These are phyloP conservation scores for Plasmopara viticola DNA, from an alignment of 352 stramenopile species.

Conservation along the genomic window DNA sequence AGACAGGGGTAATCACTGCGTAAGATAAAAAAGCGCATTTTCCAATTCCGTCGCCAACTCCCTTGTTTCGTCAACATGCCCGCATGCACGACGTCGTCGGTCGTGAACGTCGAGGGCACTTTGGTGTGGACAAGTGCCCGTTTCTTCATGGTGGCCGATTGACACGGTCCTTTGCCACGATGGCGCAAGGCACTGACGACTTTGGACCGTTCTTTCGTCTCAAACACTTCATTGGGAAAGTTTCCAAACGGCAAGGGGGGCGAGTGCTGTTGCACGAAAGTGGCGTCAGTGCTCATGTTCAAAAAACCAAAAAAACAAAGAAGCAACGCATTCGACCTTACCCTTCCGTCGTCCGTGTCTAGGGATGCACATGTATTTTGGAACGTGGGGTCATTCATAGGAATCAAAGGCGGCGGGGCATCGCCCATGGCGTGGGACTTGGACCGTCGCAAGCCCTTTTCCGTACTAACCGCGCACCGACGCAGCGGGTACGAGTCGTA, in stretches of 20 bases:
- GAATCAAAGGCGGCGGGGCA: too few relatives aligned
- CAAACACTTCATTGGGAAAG: slow-evolving; percentile 69
- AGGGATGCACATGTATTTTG: too few relatives aligned
- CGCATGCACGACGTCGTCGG: slow-evolving; percentile 55
- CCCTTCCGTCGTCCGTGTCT: slow-evolving; percentile 5
- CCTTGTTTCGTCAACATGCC: slow-evolving; percentile 71
- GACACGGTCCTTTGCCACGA: slow-evolving; percentile 37
- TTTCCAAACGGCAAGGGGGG: slow-evolving; percentile 56
- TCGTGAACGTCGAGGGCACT: slow-evolving; percentile 52
- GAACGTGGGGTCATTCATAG: not conserved
- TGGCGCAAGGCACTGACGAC: slow-evolving; percentile 72
- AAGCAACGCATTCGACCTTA: slow-evolving; percentile 16
- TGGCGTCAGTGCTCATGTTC: not conserved
- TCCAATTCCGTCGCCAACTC: slow-evolving; percentile 84
- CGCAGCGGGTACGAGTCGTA: slow-evolving; percentile 69
- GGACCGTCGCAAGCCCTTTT: slow-evolving; percentile 18
- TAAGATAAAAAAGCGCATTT: slow-evolving; percentile 78
- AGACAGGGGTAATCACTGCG: slow-evolving; percentile 65
- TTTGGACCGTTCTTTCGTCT: slow-evolving; percentile 71
- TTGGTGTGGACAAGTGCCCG: slow-evolving; percentile 5
- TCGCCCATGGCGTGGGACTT: slow-evolving; percentile 18
- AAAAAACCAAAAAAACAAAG: too few relatives aligned
- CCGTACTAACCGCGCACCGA: slow-evolving; percentile 24
- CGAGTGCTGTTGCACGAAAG: slow-evolving; percentile 11
- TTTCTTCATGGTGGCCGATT: slow-evolving; percentile 13